Base-by-base conservation (phyloP, 2,329 filamentous ascomycete species). In the Juglanconis oblonga region DNA sequence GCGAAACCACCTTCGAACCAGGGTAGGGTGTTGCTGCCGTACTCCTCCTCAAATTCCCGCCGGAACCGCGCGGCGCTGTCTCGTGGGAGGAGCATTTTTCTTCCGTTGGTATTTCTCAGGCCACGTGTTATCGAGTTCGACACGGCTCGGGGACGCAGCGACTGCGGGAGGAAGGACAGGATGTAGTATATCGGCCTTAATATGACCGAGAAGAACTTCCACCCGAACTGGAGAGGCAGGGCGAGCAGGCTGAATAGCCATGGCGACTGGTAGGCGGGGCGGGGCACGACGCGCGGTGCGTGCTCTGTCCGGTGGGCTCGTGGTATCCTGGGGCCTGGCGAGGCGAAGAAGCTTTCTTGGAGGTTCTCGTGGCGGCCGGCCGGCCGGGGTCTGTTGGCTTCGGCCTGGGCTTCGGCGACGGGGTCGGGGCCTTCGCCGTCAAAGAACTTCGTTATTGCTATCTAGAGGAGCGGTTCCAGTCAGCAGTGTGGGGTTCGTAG, bases 401-500 rank as follows among this genome's bases (percentile, higher is more conserved):
- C 81, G 29, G 87, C 83, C 54, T 87, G 82, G 60, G 90, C 90
- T 76, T 95, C 91, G 60, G 90, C 89, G 17, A 94, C 79, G 11
- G 86, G 89, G 72, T 96, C 91, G 52, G 92, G 85, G 3, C 89
- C 89, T 76, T 98, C 95, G 67, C 95, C 95, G 70, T 99, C 95
- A 73, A 97, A 99, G 84, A 98, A 98, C 71, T 96, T 96, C 65
- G 95, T 87, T 65, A 99, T 94, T 60, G 95, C 94, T 68, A 98
- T 97, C 88, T 97, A 59, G 13, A 17, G 14, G 24, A 7, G 24
- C 31, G 11, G 24, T 56, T 17, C 44, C 13, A 59, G 55, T 11
- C 61, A 40, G 14, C 33, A 40, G 47, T 32, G 58, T 33, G 9
- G 17, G 57, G 17, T n/a, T 24, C 11, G 57, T 52, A 49, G 14